Base-by-base conservation (phyloP, 805 yeast genomes). In the Nakazawaea pomicola region DNA sequence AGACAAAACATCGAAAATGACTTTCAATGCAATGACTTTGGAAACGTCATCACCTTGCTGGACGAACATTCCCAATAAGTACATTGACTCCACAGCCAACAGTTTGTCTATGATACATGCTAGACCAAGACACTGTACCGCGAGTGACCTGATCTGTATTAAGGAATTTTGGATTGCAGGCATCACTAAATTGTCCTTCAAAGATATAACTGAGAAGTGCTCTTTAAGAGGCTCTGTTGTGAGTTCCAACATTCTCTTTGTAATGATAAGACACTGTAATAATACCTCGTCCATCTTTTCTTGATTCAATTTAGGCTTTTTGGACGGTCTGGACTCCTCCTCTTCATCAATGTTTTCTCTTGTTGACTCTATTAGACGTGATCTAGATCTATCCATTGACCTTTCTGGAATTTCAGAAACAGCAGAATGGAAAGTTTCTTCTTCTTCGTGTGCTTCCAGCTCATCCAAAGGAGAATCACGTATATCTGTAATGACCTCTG, bases 401-500 rank as follows among this genome's bases (percentile, higher is more conserved):
- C 55, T 12, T 49, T 38, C 49, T 3, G 51, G 53, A 33, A 68
- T 54, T 16, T 61, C 64, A 4, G 69, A 67, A 19, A 64, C 61
- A 1, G 76, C 76, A 10, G 76, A 67, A 40, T 63, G 70, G 45
- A 74, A 72, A 2, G 75, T 64, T n/a, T 65, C 68, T 20, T 70
- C 65, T 8, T 51, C 56, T 2, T 52, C 61, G 15, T 62, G 68
- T n/a, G 11, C 19, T 18, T 62, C 69, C 16, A 17, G 35, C 3
- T 58, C 60, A 35, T 65, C 74, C 31, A 63, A 56, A 23, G 70
- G 74, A 7, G 79, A 70, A 57, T 89, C 96, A 56, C 87, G 75
- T 37, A 90, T 69, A 65, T 90, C 97, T 31, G 87, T 79, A 29
- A 89, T 79, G 14, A 88, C 76, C 66, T 91, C 97, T n/a, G 83